Evolutionary conservation across 441 rosid species (phyloP).

Genomic region (Erodium moschatum): DNA sequence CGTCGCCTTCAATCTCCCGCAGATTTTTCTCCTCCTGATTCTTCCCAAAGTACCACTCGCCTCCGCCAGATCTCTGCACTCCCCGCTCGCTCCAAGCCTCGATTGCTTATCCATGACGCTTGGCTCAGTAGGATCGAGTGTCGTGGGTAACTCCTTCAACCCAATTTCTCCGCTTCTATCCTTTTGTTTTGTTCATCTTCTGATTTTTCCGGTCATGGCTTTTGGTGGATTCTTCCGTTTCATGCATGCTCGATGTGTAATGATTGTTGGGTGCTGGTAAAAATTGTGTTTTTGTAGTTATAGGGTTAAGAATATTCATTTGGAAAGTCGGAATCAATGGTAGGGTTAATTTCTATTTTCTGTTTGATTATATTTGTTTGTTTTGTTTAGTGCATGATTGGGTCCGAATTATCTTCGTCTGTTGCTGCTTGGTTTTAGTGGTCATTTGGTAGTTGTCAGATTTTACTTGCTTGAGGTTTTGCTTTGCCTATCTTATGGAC

Average conservation of each 20-base stretch:
- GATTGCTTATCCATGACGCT: conserved; percentile 57
- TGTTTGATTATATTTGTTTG: not conserved
- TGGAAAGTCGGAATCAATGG: too few species aligned
- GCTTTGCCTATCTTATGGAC: too few species aligned
- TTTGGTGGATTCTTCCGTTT: conserved; percentile 12
- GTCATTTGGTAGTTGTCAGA: too few species aligned
- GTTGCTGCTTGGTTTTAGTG: too few species aligned
- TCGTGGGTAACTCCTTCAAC: conserved; percentile 53
- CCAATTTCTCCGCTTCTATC: not conserved
- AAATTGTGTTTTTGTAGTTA: not conserved
- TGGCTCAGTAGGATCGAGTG: conserved; percentile 96
- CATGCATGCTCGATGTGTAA: not conserved
- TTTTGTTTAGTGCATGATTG: too few species aligned
- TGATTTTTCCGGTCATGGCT: conserved; percentile 11
- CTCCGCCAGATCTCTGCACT: conserved; percentile 33
- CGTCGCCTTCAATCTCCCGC: conserved; percentile 12
- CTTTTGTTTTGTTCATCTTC: conserved; percentile 9
- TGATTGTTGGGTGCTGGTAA: not conserved
- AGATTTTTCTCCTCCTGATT: conserved; percentile 10
- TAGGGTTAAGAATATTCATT: not conserved
- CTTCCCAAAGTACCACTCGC: conserved; percentile 10
- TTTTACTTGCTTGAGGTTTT: too few species aligned
- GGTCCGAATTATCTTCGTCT: too few species aligned
- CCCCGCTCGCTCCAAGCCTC: not conserved
- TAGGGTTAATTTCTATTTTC: not conserved